A percentile compares a stretch with the other conserved stretches of the same genome.
These are phyloP conservation scores for Evansstolkia leycettana DNA, from an alignment of 495 filamentous ascomycete species.

Conservation along the genomic window DNA sequence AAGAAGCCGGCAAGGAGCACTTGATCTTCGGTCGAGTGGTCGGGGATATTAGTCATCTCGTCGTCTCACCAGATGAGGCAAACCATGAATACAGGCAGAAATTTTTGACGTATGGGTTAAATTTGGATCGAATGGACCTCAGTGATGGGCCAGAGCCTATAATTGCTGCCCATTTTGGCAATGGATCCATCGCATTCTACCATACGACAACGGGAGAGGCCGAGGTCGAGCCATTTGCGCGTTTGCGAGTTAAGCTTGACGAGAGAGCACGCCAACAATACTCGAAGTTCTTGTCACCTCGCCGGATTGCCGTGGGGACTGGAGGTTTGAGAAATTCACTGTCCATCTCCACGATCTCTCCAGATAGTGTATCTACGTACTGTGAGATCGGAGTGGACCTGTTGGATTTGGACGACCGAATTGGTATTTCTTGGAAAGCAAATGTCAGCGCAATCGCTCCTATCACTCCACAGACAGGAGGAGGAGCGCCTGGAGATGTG, in stretches of 20 bases:
- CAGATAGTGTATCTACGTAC: constrained; percentile 21
- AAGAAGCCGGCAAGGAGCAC: constrained; percentile 18
- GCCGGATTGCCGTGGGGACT: constrained; percentile 37
- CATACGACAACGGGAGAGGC: constrained; percentile 16
- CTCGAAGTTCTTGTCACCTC: constrained; percentile 38
- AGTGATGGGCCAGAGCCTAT: constrained; percentile 18
- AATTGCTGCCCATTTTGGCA: constrained; percentile 34
- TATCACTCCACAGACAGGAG: constrained; percentile 21
- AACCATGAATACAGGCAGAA: constrained; percentile 18
- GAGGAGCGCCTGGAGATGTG: constrained; percentile 28
- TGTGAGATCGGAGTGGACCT: constrained; percentile 21
- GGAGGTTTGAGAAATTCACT: constrained; percentile 33
- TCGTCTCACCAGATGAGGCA: constrained; percentile 15
- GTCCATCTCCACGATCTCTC: constrained; percentile 34
- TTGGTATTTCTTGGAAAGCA: constrained; percentile 12
- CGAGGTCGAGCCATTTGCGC: constrained; percentile 25
- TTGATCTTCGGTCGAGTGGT: constrained; percentile 28
- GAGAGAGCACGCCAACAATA: constrained; percentile 25
- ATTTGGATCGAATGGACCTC: constrained; percentile 22
- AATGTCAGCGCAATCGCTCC: constrained; percentile 41
- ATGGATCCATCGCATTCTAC: constrained; percentile 35
- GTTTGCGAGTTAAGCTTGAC: constrained; percentile 16
- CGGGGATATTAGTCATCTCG: constrained; percentile 26
- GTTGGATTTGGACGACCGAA: constrained; percentile 13
- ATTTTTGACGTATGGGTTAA: constrained; percentile 18